phyloP scores from a whole-genome alignment of 2,329 filamentous ascomycete species.

The Aspergillus fumigatus region DNA sequence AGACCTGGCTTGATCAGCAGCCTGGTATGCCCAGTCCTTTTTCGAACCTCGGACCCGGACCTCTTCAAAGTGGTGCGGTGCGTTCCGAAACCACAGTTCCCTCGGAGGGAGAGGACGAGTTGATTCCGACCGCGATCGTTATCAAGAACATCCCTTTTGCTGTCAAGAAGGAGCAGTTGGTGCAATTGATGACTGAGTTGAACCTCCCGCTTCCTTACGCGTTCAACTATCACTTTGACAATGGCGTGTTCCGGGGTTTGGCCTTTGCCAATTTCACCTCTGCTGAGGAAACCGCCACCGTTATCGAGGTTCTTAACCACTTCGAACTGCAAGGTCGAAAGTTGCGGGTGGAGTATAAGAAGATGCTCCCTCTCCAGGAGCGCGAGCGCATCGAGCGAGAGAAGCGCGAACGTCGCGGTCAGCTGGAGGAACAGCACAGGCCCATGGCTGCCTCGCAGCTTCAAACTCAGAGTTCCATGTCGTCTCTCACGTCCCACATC shows the following conservation, averaged over 20 bases:
- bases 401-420: slow-evolving; percentile 91
- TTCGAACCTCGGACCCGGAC: slow-evolving; percentile 40
- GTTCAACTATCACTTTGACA: slow-evolving; percentile 99
- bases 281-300: slow-evolving; percentile 83
- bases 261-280: slow-evolving; percentile 99
- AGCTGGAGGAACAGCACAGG: slow-evolving; percentile 94
- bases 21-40: slow-evolving; percentile 45
- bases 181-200: slow-evolving; percentile 90
- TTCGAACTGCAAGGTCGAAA: slow-evolving; percentile 94
- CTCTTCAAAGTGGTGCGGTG: slow-evolving; percentile 38
- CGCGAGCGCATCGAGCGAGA: slow-evolving; percentile 94
- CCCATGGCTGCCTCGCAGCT: slow-evolving; percentile 61
- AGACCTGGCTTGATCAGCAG: slow-evolving; percentile 63
- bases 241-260: slow-evolving; percentile 90
- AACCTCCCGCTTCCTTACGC: slow-evolving; percentile 92
- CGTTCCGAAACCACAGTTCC: slow-evolving; percentile 38
- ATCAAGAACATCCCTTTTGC: slow-evolving; percentile 99
- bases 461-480: slow-evolving; percentile 81
- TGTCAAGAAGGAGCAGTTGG: slow-evolving; percentile 92
- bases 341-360: slow-evolving; percentile 96
- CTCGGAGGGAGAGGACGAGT: slow-evolving; percentile 62
- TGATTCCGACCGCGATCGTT: slow-evolving; percentile 96
- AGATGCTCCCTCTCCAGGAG: slow-evolving; percentile 94
- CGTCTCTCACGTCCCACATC: slow-evolving; percentile 65
- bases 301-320: slow-evolving; percentile 92